phyloP scores from a whole-genome alignment of 441 rosid genomes.

The Populus tomentosa region DNA sequence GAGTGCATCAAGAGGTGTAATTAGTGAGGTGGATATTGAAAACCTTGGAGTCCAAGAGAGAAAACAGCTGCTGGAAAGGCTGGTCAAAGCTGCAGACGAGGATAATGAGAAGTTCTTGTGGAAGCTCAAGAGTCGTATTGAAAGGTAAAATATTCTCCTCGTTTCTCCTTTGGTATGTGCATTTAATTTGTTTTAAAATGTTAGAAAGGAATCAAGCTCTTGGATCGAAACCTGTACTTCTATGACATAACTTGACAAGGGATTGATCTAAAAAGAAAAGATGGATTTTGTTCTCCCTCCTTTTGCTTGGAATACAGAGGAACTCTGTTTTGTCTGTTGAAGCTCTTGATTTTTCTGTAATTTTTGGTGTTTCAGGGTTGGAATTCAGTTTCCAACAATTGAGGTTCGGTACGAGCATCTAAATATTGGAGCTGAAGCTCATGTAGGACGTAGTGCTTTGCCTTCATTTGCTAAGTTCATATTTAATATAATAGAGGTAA shows the following conservation, averaged over 20 bases:
- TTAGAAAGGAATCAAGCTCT: too few relatives aligned
- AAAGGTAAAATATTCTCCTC: constrained; percentile 28
- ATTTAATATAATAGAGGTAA: constrained; percentile 45
- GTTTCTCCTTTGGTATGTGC: not conserved
- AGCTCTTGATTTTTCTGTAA: not conserved
- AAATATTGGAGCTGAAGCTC: constrained; percentile 53
- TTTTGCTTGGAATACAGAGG: not conserved
- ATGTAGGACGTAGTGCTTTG: constrained; percentile 58
- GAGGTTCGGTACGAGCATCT: constrained; percentile 70
- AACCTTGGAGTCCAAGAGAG: constrained; percentile 46
- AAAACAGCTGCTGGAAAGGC: constrained; percentile 41
- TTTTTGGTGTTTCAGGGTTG: constrained; percentile 36
- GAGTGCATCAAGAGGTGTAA: constrained; percentile 25
- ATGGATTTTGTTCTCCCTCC: not conserved
- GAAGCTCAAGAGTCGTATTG: constrained; percentile 58
- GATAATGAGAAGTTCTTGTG: constrained; percentile 57
- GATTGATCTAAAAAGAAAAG: not conserved
- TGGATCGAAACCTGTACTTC: too few relatives aligned
- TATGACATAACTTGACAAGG: not conserved
- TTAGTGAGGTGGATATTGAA: constrained; percentile 35
- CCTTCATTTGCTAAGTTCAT: constrained; percentile 49
- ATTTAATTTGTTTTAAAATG: not conserved
- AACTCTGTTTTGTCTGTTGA: not conserved
- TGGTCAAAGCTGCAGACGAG: constrained; percentile 47
- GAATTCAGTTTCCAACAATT: constrained; percentile 52